Conservation (phyloP, 2,329 filamentous ascomycete species). For the Pseudogymnoascus sp. region DNA sequence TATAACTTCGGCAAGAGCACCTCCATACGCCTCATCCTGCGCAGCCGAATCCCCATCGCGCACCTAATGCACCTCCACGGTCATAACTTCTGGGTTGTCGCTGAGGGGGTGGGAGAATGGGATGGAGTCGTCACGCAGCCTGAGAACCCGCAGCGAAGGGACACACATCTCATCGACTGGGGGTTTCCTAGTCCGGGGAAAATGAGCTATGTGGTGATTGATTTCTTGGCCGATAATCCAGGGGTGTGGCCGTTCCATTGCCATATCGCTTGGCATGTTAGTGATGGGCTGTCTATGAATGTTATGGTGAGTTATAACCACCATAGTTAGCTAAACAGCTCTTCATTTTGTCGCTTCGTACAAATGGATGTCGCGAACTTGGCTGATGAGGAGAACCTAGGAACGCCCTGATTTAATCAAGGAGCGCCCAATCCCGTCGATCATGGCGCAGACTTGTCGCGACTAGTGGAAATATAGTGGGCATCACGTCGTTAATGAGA, state of each 20-base stretch:
- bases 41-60: constrained; percentile 30
- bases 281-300: background rate
- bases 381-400: background rate
- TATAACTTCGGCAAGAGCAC: constrained; percentile 40
- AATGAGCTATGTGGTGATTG: constrained; percentile 23
- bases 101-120: constrained; percentile 36
- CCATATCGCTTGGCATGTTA: constrained; percentile 40
- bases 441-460: constrained; percentile 43
- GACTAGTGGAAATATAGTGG: constrained; percentile 44
- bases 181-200: constrained; percentile 16
- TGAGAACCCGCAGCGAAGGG: constrained; percentile 42
- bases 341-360: background rate
- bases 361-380: background rate
- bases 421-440: constrained; percentile 37
- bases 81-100: constrained; percentile 40
- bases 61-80: constrained; percentile 40
- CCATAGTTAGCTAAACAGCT: background rate
- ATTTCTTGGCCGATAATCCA: constrained; percentile 27
- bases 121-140: constrained; percentile 24
- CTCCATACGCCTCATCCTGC: constrained; percentile 48
- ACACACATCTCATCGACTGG: constrained; percentile 38
- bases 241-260: constrained; percentile 29
- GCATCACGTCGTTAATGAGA: constrained; percentile 38
- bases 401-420: constrained; percentile 31
- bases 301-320: background rate